A percentile compares a stretch with the other conserved stretches of the same genome.
These are phyloP conservation scores for Mycotypha africana DNA, from an alignment of 371 early-diverging fungal genomes.

Conservation along the genomic window DNA sequence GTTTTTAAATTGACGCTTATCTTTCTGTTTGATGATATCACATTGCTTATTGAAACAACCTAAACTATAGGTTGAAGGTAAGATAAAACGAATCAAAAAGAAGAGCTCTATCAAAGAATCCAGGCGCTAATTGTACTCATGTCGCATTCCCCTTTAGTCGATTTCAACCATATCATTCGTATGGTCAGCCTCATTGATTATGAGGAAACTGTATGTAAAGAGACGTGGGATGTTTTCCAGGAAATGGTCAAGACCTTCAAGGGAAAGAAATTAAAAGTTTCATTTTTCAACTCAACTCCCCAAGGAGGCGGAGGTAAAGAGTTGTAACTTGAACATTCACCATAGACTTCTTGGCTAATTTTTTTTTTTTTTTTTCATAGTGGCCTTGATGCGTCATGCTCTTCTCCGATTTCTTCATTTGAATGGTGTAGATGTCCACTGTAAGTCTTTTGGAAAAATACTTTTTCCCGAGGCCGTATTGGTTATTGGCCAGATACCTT, in stretches of 20 bases:
- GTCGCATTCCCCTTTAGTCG: slow-evolving; percentile 32
- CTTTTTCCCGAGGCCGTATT: not conserved
- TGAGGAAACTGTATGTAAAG: slow-evolving; percentile 45
- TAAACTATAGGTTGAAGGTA: slow-evolving; percentile 46
- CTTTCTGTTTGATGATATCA: no score
- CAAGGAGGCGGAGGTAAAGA: slow-evolving; percentile 78
- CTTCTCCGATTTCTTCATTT: slow-evolving; percentile 64
- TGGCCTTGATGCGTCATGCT: slow-evolving; percentile 89
- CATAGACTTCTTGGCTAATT: not conserved
- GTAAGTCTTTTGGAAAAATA: slow-evolving; percentile 30
- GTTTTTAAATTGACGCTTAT: not conserved
- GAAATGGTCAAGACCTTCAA: slow-evolving; percentile 45
- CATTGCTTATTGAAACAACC: no score
- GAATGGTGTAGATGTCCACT: slow-evolving; percentile 63
- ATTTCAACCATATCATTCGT: slow-evolving; percentile 59
- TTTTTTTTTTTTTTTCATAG: slow-evolving; percentile 28
- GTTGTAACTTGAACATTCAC: not conserved
- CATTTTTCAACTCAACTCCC: slow-evolving; percentile 81
- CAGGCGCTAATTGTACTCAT: not conserved
- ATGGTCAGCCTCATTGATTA: slow-evolving; percentile 58
- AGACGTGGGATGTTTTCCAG: slow-evolving; percentile 56
- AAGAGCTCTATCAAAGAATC: no score
- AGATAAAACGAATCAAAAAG: not conserved
- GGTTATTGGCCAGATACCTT: no score
- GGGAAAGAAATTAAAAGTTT: slow-evolving; percentile 49